A percentile compares a stretch with the other conserved stretches of the same genome.
These are phyloP conservation scores for Cucumis hystrix DNA, from an alignment of 306 rosid species.

Conservation along the genomic window DNA sequence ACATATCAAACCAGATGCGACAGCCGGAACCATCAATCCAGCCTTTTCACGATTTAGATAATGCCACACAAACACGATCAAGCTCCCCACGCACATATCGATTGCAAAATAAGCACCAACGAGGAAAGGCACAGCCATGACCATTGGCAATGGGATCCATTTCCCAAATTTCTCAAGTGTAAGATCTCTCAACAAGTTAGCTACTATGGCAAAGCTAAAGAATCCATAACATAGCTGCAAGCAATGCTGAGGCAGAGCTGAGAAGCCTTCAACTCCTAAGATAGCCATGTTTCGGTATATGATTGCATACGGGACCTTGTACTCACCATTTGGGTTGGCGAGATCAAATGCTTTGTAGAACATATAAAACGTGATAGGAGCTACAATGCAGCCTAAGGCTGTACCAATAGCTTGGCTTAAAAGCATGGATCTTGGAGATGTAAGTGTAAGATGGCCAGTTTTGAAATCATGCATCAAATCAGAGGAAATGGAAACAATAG, in stretches of 20 bases:
- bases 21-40: conserved; percentile 71
- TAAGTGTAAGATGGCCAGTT: conserved; percentile 83
- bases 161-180: conserved; percentile 32
- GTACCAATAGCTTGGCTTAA: conserved; percentile 91
- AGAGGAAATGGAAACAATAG: conserved; percentile 85
- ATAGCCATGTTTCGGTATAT: conserved; percentile 95
- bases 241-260: conserved; percentile 84
- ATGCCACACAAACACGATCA: conserved; percentile 76
- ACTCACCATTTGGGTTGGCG: conserved; percentile 68
- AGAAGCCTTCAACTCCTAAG: conserved; percentile 77
- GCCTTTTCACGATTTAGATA: conserved; percentile 36
- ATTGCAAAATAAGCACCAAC: conserved; percentile 92
- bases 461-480: conserved; percentile 97
- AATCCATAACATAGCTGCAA: conserved; percentile 75
- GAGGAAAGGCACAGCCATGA: conserved; percentile 95
- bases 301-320: conserved; percentile 93
- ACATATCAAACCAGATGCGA: conserved; percentile 95
- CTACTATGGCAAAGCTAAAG: conserved; percentile 57
- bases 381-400: conserved; percentile 76
- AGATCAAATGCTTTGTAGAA: conserved; percentile 91
- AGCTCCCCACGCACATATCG: conserved; percentile 90
- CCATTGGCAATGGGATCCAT: conserved; percentile 93
- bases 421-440: conserved; percentile 93
- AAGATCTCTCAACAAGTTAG: conserved; percentile 66
- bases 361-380: conserved; percentile 78